Conservation (phyloP, 345 rosid species). For the Pseudoturritis turrita region DNA sequence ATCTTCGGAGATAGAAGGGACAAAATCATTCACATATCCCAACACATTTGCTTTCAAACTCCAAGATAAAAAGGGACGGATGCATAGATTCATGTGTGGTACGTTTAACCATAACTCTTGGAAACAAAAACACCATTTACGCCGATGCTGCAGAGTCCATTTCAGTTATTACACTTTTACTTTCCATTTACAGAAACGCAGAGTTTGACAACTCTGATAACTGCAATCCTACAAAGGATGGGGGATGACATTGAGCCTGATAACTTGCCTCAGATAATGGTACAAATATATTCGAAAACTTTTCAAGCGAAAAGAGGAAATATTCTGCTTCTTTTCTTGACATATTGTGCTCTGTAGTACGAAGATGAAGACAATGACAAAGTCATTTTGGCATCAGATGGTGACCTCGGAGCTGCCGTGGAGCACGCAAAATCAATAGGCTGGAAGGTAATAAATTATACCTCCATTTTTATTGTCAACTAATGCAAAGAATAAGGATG, state of each 20-base stretch:
- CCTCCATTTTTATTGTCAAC: background rate
- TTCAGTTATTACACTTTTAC: background rate
- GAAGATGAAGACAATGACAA: conserved; percentile 95
- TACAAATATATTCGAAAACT: conserved; percentile 14
- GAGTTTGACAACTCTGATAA: conserved; percentile 68
- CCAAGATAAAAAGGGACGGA: conserved; percentile 71
- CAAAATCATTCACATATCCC: conserved; percentile 50
- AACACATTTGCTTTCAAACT: conserved; percentile 73
- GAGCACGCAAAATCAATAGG: conserved; percentile 86
- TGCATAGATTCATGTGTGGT: conserved; percentile 96
- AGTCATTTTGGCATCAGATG: conserved; percentile 76
- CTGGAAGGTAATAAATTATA: conserved; percentile 62
- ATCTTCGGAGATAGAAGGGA: conserved; percentile 70
- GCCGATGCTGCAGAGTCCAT: background rate
- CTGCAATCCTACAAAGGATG: conserved; percentile 81
- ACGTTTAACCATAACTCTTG: conserved; percentile 13
- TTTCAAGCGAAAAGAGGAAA: background rate
- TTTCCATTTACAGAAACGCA: conserved; percentile 46
- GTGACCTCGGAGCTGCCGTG: conserved; percentile 83
- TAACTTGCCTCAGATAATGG: conserved; percentile 85
- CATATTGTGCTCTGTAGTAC: conserved; percentile 42
- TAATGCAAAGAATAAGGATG: background rate
- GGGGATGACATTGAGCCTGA: conserved; percentile 79
- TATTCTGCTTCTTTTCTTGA: background rate
- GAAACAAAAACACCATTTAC: background rate